Evolutionary conservation across 176 grass and related monocot species (phyloP).

Genomic region (Oryza glaberrima): DNA sequence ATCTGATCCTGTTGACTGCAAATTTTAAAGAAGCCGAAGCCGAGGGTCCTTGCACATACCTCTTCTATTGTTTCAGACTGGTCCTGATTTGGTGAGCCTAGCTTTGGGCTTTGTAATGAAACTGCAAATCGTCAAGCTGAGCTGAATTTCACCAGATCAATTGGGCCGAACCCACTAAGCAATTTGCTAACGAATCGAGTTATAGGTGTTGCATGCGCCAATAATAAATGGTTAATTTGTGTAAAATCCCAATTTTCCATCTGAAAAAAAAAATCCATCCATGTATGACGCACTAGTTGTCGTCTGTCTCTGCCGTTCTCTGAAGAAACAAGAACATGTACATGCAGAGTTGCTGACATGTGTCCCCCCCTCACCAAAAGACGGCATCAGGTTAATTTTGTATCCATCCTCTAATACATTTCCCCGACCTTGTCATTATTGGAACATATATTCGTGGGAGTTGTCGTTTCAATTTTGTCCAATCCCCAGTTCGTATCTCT

Average conservation of each 20-base stretch:
- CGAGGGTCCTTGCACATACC: no score
- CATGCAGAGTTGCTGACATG: background rate
- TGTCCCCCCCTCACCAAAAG: background rate
- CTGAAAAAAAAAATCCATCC: background rate
- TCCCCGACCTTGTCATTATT: background rate
- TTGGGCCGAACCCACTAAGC: background rate
- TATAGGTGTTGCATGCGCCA: no score
- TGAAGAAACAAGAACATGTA: background rate
- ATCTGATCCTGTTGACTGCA: no score
- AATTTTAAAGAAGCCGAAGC: no score
- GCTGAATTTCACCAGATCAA: background rate
- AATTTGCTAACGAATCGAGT: no score
- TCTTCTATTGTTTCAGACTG: no score
- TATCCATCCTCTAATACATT: background rate
- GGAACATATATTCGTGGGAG: background rate
- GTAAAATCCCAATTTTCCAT: no score
- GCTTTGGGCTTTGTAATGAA: no score
- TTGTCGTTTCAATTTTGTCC: slow-evolving; percentile 17
- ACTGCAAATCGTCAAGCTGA: no score
- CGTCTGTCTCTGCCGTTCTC: background rate
- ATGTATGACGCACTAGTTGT: background rate
- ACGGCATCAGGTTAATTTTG: background rate
- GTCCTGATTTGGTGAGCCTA: no score
- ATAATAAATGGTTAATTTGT: no score
- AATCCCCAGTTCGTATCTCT: background rate